phyloP scores from a whole-genome alignment of 352 stramenopile species.

The Globisporangium cylindrosporum region DNA sequence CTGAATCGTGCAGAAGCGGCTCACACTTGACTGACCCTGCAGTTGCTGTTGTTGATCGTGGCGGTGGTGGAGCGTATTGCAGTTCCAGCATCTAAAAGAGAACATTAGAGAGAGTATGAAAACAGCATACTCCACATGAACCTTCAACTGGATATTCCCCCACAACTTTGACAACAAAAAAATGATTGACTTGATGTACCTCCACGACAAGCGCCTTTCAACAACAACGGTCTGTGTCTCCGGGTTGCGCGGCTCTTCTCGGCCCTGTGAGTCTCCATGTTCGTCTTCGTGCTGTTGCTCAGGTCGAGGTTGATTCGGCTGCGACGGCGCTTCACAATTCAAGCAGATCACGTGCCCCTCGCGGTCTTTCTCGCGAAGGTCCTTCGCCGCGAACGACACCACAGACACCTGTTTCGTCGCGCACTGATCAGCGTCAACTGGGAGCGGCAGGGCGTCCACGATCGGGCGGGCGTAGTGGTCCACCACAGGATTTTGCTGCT shows the following conservation, averaged over 20 bases:
- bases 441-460: constrained; percentile 10
- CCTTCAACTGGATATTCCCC: not conserved
- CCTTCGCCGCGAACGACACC: constrained; percentile 3
- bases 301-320: not conserved
- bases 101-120: not conserved
- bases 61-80: not conserved
- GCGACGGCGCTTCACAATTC: constrained; percentile 11
- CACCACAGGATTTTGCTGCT: not conserved
- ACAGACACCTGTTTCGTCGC: not conserved
- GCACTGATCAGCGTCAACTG: not conserved
- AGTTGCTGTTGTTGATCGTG: constrained; percentile 2
- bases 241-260: not conserved
- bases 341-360: constrained; percentile 4
- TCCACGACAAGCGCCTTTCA: not conserved
- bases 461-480: constrained; percentile 7
- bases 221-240: not conserved
- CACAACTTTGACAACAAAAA: not conserved
- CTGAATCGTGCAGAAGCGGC: constrained; percentile 4
- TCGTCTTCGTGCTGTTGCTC: not conserved
- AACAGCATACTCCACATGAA: not conserved
- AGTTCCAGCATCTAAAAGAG: constrained; percentile 6
- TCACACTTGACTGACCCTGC: not conserved
- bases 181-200: not conserved
- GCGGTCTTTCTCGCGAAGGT: constrained; percentile 7
- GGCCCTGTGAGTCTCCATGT: not conserved